Base-by-base conservation (phyloP, 345 rosid genomes). In the Syzygium jambos region DNA sequence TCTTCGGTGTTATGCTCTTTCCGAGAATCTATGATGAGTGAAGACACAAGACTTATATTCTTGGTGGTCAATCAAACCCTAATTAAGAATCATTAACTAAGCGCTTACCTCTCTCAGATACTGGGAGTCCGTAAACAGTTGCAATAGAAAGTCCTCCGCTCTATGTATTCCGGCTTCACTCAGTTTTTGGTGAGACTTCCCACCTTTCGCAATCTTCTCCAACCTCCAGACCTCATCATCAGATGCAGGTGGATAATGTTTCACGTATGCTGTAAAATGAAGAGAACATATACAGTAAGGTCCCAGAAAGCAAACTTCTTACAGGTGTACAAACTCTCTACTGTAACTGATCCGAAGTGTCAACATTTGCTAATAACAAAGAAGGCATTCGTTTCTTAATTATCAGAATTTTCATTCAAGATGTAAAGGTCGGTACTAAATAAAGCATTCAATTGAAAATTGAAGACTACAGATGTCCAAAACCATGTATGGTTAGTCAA, bases 151-250 rank as follows among this genome's bases (percentile, higher is more conserved):
- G 65, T 25, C 65, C 29, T 11, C 65, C 65, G 11, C 65, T 25
- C 4, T 11, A 25, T 25, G 0, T 57, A 57, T 57, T 57, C 65
- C 29, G 1, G 0, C 0, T 5, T 57, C 0, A 0, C 65, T 57
- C 65, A 57, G 29, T 25, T 57, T 57, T 25, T 57, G 15, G 15
- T 5, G 65, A 57, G 0, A 57, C 2, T 25, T 57, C 65, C 65
- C 65, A 25, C 5, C 15, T 25, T 25, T 57, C 6, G 65, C 29
- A 57, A 57, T 57, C 0, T 0, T 25, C 65, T 57, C 15, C 29
- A 57, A 25, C 29, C 65, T 57, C 65, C 65, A 25, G 3, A 57
- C 15, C 29, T 0, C 65, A 25, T 57, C 65, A 5, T 11, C 29
- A 25, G 15, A 57, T 57, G 65, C 15, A 5, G 65, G 65, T 57